phyloP scores from a whole-genome alignment of 2,329 filamentous ascomycete species.

The Canariomyces notabilis region DNA sequence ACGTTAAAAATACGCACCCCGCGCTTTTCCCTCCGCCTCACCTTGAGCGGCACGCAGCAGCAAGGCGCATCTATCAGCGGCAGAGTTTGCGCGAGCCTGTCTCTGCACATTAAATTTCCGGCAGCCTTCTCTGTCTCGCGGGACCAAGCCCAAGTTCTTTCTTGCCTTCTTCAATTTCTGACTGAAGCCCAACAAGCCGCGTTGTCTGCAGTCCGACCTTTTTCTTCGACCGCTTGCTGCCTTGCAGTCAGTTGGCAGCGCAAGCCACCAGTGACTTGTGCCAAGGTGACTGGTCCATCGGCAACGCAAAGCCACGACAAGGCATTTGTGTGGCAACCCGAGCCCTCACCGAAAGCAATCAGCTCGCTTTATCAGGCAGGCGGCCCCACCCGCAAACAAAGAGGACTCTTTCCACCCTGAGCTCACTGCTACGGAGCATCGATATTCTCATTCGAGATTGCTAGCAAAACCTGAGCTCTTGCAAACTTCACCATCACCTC shows the following conservation, averaged over 20 bases:
- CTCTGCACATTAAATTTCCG: neutral
- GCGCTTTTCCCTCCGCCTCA: constrained; percentile 5
- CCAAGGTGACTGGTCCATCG: constrained; percentile 13
- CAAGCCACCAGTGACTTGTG: constrained; percentile 19
- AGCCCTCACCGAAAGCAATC: constrained; percentile 7
- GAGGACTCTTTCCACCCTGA: constrained; percentile 1
- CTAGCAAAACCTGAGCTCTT: too few species aligned
- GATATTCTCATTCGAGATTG: neutral
- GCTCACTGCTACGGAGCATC: neutral
- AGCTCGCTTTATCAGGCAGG: constrained; percentile 13
- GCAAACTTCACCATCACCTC: neutral
- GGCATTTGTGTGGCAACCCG: constrained; percentile 11
- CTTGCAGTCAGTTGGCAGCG: constrained; percentile 7
- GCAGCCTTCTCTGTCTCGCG: neutral
- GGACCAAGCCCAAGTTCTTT: neutral
- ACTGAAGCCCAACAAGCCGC: neutral
- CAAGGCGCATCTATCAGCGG: constrained; percentile 1
- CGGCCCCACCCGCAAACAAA: constrained; percentile 6
- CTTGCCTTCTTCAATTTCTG: constrained; percentile 2
- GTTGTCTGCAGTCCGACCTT: neutral
- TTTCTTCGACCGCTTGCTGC: neutral
- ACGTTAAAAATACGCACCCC: constrained; percentile 9
- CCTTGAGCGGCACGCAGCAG: constrained; percentile 1
- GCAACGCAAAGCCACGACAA: constrained; percentile 16
- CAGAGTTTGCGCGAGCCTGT: neutral